These are phyloP conservation scores for Magnusiomyces ingens DNA, from an alignment of 1,139 yeast genomes.

Conservation along the genomic window DNA sequence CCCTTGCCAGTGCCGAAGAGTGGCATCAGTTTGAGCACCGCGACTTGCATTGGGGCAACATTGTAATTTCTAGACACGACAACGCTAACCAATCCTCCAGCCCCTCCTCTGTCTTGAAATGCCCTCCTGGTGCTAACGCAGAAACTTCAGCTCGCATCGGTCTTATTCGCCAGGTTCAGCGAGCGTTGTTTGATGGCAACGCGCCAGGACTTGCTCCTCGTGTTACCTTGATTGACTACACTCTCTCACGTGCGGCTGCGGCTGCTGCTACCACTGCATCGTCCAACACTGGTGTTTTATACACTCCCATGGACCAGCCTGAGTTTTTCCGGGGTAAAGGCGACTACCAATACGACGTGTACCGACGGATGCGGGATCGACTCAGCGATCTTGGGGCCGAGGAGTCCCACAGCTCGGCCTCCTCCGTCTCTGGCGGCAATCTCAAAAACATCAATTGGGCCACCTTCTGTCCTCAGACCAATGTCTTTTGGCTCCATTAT, in stretches of 20 bases:
- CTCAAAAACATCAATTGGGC: constrained; percentile 37
- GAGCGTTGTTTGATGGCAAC: constrained; percentile 6
- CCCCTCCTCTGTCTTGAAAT: constrained; percentile 3
- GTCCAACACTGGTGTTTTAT: constrained; percentile 18
- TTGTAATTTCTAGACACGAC: constrained; percentile 30
- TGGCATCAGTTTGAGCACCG: constrained; percentile 56
- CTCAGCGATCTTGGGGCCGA: constrained; percentile 12
- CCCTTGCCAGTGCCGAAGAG: constrained; percentile 46
- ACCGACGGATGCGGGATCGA: constrained; percentile 40
- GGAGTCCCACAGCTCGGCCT: constrained; percentile 12
- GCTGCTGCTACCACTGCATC: constrained; percentile 18
- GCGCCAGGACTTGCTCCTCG: constrained; percentile 10
- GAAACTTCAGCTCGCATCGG: no score
- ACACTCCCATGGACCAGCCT: constrained; percentile 41
- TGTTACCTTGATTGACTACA: constrained; percentile 53
- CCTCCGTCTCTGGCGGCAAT: constrained; percentile 5
- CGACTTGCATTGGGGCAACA: constrained; percentile 60
- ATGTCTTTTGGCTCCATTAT: constrained; percentile 46
- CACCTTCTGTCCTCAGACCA: constrained; percentile 38
- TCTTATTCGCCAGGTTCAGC: no score
- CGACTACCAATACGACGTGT: constrained; percentile 48
- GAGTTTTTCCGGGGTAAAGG: constrained; percentile 46
- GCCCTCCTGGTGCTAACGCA: no score
- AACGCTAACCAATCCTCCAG: constrained; percentile 16
- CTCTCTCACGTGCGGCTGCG: constrained; percentile 42